Base-by-base conservation (phyloP, 1,139 yeast genomes). In the Pneumocystis wakefieldiae region DNA sequence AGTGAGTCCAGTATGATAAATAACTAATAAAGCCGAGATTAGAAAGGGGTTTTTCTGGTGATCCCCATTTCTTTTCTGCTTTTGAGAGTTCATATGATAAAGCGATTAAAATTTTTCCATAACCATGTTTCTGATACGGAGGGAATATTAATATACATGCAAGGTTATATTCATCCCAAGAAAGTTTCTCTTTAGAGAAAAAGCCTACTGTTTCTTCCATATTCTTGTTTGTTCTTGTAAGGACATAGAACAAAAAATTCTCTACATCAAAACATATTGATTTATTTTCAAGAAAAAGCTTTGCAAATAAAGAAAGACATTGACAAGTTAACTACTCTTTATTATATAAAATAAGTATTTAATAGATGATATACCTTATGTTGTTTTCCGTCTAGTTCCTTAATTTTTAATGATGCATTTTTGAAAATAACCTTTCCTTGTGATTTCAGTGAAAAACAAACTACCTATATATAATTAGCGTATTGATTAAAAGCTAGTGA, bases 81-180 rank as follows among this genome's bases (percentile, higher is more conserved):
- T 77, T 66, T 0, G 96, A 87, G 28, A 89, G 72, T 36, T 80
- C 83, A 71, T 91, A 92, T 63, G 94, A 89, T 68, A 89, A 87
- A 65, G 88, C 91, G 38, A 92, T 88, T 59, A 92, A 72, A 17
- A 88, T 76, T 3, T 88, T 82, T 0, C 98, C 98, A 48, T 91
- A 74, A 29, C 83, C 85, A 55, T 81, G 80, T 64, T 89, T 78
- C 71, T 92, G 98, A 71, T 83, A 92, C 0, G 96, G 97, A 0
- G 98, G 98, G 67, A 92, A 87, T 3, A 89, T 83, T 68, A 95
- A 80, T 32, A 92, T 87, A 71, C 97, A 92, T 0, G 97, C 96
- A 61, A 92, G 76, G 71, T 92, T 92, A 71, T 90, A 87, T 64
- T 82, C 81, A 64, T 88, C 94, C 83, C 91, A 88, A 0, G 96